Percentiles rank a stretch among this genome's conserved stretches.
Conservation (phyloP, 2,329 filamentous ascomycete species). For the Botrytis hyacinthi region DNA sequence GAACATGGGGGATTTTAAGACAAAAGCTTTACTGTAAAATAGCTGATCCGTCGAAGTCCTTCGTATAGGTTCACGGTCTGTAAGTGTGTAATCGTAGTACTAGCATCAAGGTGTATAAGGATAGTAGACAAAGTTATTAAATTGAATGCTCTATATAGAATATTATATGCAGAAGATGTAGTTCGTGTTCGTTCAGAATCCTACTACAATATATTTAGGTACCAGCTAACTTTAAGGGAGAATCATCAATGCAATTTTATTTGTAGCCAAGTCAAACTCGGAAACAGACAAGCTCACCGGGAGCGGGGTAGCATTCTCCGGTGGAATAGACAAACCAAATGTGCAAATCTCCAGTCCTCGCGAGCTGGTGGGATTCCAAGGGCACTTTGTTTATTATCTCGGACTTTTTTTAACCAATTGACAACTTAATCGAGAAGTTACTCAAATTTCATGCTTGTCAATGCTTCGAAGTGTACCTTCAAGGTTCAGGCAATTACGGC, state of each 20-base stretch:
- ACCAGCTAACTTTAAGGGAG: background rate
- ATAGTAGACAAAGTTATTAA: background rate
- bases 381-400: background rate
- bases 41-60: background rate
- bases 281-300: background rate
- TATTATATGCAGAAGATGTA: background rate
- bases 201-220: background rate
- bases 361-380: background rate
- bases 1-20: background rate
- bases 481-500: background rate
- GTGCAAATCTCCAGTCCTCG: background rate
- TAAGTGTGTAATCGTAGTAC: background rate
- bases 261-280: background rate
- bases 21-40: background rate
- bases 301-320: background rate
- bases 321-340: background rate
- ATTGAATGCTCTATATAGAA: background rate
- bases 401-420: background rate
- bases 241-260: background rate
- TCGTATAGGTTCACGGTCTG: background rate
- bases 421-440: background rate
- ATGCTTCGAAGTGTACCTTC: constrained; percentile 20
- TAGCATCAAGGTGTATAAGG: background rate
- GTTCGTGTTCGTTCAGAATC: background rate
- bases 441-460: constrained; percentile 15